A percentile compares a stretch with the other conserved stretches of the same genome.
Evolutionary conservation across 148 eudicot genomes (phyloP).

Genomic region (Talinum fruticosum): DNA sequence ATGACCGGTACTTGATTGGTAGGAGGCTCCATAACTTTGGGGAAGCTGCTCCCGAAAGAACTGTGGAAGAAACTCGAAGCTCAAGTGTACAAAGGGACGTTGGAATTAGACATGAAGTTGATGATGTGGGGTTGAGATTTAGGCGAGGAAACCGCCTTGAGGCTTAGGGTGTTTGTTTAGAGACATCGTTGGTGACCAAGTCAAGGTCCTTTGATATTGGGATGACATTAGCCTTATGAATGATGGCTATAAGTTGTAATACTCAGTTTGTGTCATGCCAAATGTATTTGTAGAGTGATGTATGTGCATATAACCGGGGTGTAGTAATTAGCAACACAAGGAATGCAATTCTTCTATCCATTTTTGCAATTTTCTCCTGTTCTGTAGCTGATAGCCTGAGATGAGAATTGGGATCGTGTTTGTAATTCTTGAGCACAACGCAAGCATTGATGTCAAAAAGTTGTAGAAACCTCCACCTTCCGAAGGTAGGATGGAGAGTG

Average conservation of each 20-base stretch:
- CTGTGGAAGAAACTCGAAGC: constrained; percentile 27
- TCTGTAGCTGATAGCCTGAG: neutral
- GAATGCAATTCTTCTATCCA: constrained; percentile 1
- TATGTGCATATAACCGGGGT: constrained; percentile 29
- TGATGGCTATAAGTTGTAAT: neutral
- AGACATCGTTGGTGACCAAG: neutral
- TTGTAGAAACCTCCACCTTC: no score
- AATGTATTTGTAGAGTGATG: constrained; percentile 20
- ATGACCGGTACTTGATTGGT: constrained; percentile 88
- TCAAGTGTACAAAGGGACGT: constrained; percentile 24
- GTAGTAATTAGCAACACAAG: constrained; percentile 11
- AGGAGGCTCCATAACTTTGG: constrained; percentile 92
- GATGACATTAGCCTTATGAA: neutral
- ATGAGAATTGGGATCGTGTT: no score
- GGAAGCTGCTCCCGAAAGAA: constrained; percentile 36
- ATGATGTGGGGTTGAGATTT: constrained; percentile 60
- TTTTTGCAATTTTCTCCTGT: neutral
- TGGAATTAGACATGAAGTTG: constrained; percentile 35
- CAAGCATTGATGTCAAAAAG: no score
- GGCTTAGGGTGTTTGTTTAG: constrained; percentile 20
- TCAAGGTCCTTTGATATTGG: neutral
- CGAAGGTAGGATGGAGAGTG: no score
- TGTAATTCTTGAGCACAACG: no score
- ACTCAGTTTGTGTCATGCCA: neutral
- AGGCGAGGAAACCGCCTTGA: constrained; percentile 52